These are phyloP conservation scores for Dalbergia cultrata DNA, from an alignment of 306 rosid genomes.

Conservation along the genomic window DNA sequence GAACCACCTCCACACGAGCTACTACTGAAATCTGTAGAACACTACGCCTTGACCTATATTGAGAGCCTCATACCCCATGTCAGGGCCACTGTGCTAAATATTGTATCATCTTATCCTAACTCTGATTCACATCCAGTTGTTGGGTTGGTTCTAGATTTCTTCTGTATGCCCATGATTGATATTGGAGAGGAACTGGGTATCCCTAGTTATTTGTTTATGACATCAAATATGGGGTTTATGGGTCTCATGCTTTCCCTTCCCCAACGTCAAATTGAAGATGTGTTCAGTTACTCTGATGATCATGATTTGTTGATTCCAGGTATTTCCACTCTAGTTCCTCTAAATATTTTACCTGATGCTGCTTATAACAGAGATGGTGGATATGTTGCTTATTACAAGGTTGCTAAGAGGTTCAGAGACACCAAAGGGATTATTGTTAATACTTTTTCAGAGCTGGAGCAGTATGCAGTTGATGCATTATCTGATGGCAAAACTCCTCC, in stretches of 20 bases:
- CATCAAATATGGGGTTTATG: constrained; percentile 57
- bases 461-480: constrained; percentile 45
- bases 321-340: constrained; percentile 51
- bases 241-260: constrained; percentile 49
- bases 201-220: constrained; percentile 59
- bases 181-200: constrained; percentile 60
- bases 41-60: constrained; percentile 40
- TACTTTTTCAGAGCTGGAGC: constrained; percentile 60
- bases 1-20: constrained; percentile 51
- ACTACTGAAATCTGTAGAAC: constrained; percentile 35
- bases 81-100: constrained; percentile 37
- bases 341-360: constrained; percentile 53
- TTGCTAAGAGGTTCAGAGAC: constrained; percentile 55
- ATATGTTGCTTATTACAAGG: constrained; percentile 50
- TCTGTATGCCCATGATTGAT: constrained; percentile 60
- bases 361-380: constrained; percentile 57
- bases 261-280: constrained; percentile 41
- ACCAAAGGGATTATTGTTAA: constrained; percentile 69
- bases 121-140: constrained; percentile 42
- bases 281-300: constrained; percentile 56
- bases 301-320: constrained; percentile 55
- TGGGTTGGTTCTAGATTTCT: constrained; percentile 64
- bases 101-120: constrained; percentile 41
- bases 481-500: constrained; percentile 53
- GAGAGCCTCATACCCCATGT: constrained; percentile 53